Evolutionary conservation across 225 moss, liverwort and hornwort species (phyloP).

Genomic region (Polytrichum commune): DNA sequence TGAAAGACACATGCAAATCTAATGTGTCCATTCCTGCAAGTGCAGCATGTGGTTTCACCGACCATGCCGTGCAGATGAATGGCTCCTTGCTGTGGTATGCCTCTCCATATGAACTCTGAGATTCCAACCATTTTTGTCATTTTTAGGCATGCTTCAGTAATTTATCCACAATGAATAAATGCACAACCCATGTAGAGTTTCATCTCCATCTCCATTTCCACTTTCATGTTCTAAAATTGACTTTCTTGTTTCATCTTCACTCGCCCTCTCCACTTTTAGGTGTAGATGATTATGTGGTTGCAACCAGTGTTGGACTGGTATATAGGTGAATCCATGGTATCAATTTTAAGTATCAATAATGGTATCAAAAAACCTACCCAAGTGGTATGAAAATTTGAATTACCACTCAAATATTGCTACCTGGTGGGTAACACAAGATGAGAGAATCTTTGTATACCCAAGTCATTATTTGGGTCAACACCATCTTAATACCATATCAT

Average conservation of each 20-base stretch:
- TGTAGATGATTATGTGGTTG: background rate
- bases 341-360: too few species aligned
- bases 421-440: too few species aligned
- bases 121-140: background rate
- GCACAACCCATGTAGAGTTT: too few species aligned
- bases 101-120: background rate
- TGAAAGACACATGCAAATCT: background rate
- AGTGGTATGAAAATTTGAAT: too few species aligned
- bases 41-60: constrained; percentile 81
- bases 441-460: too few species aligned
- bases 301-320: too few species aligned
- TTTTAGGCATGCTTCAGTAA: background rate
- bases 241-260: background rate
- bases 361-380: too few species aligned
- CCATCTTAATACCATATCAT: background rate
- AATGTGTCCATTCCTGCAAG: background rate
- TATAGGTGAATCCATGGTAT: too few species aligned
- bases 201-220: background rate
- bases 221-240: background rate
- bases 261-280: background rate
- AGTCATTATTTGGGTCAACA: background rate
- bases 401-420: too few species aligned
- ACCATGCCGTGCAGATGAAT: constrained; percentile 58
- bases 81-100: constrained; percentile 61
- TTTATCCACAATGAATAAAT: too few species aligned